These are phyloP conservation scores for Neonectria magnoliae DNA, from an alignment of 2,329 filamentous ascomycete genomes.

Conservation along the genomic window DNA sequence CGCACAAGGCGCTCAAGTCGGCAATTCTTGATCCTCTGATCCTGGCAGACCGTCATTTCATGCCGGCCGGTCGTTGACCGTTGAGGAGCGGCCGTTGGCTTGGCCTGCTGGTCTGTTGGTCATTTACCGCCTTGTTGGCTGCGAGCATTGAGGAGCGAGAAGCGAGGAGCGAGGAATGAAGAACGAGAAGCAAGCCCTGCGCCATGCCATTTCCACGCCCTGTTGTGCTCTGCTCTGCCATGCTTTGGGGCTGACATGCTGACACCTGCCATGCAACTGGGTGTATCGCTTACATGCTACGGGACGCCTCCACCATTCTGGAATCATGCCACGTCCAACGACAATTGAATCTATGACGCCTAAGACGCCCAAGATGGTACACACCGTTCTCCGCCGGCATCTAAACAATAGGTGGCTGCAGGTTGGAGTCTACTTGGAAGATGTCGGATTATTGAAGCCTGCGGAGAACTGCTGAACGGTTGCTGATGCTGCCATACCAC, in stretches of 20 bases:
- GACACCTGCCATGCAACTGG: slow-evolving; percentile 15
- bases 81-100: background rate
- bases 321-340: slow-evolving; percentile 6
- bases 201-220: background rate
- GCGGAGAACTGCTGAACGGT: background rate
- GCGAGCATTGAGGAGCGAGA: background rate
- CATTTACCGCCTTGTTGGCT: slow-evolving; percentile 4
- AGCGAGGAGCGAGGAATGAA: background rate
- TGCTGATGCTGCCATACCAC: background rate
- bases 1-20: background rate
- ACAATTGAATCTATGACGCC: slow-evolving; percentile 5
- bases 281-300: slow-evolving; percentile 6
- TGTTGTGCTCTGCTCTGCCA: background rate
- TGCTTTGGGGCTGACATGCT: slow-evolving; percentile 19
- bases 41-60: slow-evolving; percentile 12
- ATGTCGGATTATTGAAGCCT: background rate
- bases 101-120: background rate
- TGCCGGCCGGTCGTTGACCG: background rate
- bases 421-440: background rate
- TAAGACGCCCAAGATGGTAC: slow-evolving; percentile 3
- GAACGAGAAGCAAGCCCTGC: slow-evolving; percentile 3
- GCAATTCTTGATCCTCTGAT: background rate
- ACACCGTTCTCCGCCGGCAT: background rate
- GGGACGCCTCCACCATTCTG: slow-evolving; percentile 1
- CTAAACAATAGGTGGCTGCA: background rate